phyloP scores from a whole-genome alignment of 768 basidiomycete genomes.

The Coprinopsis cinerea region DNA sequence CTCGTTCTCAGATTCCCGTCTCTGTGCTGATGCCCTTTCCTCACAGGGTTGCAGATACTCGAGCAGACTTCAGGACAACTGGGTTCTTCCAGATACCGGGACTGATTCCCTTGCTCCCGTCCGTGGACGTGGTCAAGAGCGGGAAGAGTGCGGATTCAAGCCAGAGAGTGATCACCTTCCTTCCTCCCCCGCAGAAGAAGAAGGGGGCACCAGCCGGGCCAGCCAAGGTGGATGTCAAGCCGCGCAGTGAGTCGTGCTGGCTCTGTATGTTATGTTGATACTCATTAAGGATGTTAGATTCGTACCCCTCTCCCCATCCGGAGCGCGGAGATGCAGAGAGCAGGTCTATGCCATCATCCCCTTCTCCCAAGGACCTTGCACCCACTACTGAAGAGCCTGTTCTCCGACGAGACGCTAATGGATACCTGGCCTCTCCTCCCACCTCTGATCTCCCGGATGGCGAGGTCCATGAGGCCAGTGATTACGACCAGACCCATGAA shows the following conservation, averaged over 20 bases:
- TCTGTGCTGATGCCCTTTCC: neutral
- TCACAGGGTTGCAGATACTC: neutral
- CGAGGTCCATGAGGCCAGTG: too few relatives aligned
- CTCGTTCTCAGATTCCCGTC: neutral
- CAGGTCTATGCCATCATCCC: neutral
- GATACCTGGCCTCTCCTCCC: too few relatives aligned
- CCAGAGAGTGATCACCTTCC: slow-evolving; percentile 3
- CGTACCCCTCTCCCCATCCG: too few relatives aligned
- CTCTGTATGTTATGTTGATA: neutral
- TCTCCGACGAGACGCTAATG: too few relatives aligned
- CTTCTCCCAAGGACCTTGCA: too few relatives aligned
- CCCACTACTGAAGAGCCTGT: too few relatives aligned
- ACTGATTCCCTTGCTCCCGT: neutral
- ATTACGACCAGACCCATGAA: too few relatives aligned
- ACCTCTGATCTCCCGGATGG: too few relatives aligned
- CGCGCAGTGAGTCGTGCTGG: neutral
- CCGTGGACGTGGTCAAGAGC: neutral
- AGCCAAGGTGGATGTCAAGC: neutral
- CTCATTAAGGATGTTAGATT: neutral
- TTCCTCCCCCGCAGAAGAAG: neutral
- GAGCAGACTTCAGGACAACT: neutral
- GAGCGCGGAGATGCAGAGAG: too few relatives aligned
- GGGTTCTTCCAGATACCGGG: slow-evolving; percentile 2
- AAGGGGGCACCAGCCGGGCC: neutral
- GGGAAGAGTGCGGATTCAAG: neutral